A percentile compares a stretch with the other conserved stretches of the same genome.
Conservation (phyloP, 371 early-diverging fungal species). For the Zopfochytrium polystomum region DNA sequence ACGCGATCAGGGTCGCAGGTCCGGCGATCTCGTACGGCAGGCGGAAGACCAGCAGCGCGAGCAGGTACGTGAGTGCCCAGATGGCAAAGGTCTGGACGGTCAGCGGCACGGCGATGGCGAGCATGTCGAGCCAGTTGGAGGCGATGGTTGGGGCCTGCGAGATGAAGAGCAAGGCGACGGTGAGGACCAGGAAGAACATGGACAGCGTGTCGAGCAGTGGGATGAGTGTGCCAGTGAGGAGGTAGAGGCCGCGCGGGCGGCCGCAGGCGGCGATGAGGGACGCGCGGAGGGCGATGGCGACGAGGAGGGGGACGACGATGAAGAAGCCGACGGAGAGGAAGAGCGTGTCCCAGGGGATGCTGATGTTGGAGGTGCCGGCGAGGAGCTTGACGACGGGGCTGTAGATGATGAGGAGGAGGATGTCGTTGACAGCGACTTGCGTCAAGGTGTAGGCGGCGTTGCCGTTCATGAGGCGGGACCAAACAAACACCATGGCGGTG, state of each 20-base stretch:
- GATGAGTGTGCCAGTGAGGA: neutral
- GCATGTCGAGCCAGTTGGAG: slow-evolving; percentile 59
- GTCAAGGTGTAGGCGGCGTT: slow-evolving; percentile 65
- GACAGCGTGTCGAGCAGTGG: slow-evolving; percentile 20
- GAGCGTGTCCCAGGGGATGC: too few relatives aligned
- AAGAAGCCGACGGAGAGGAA: slow-evolving; percentile 50
- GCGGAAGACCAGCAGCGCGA: slow-evolving; percentile 34
- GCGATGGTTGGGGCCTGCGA: slow-evolving; percentile 64
- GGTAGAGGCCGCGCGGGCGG: slow-evolving; percentile 43
- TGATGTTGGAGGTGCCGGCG: too few relatives aligned
- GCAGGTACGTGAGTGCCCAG: slow-evolving; percentile 53
- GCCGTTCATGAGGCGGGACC: slow-evolving; percentile 68
- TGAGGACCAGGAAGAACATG: neutral
- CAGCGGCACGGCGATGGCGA: slow-evolving; percentile 67
- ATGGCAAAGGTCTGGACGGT: slow-evolving; percentile 62
- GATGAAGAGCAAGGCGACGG: slow-evolving; percentile 44
- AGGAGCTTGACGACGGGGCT: slow-evolving; percentile 61
- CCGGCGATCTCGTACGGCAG: slow-evolving; percentile 53
- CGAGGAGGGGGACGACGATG: slow-evolving; percentile 43
- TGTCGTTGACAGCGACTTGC: too few relatives aligned
- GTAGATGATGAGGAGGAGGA: slow-evolving; percentile 66
- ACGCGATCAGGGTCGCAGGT: slow-evolving; percentile 68
- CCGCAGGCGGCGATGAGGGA: slow-evolving; percentile 60
- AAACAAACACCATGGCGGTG: slow-evolving; percentile 81
- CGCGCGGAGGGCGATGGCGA: slow-evolving; percentile 67